Conservation (phyloP, 768 basidiomycete species). For the Lentinula raphanica region DNA sequence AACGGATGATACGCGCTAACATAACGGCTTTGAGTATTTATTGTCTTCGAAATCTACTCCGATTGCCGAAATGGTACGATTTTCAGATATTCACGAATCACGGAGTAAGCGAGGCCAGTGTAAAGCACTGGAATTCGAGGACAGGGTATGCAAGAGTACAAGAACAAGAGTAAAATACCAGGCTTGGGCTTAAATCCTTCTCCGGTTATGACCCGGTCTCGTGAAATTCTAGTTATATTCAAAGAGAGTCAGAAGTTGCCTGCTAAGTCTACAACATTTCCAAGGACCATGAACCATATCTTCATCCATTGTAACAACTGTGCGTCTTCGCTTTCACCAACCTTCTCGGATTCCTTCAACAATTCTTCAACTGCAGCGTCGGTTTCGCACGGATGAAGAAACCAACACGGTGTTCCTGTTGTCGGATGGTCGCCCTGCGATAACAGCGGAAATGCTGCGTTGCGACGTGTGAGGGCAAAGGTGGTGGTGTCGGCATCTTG, state of each 20-base stretch:
- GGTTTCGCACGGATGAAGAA: conserved; percentile 84
- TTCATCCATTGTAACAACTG: conserved; percentile 50
- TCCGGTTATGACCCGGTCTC: not conserved
- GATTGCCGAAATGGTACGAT: conserved; percentile 32
- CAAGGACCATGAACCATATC: conserved; percentile 74
- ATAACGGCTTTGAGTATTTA: conserved; percentile 36
- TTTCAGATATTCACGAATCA: too few species aligned
- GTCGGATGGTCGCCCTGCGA: conserved; percentile 87
- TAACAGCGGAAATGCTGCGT: conserved; percentile 64
- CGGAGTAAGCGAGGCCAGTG: too few species aligned
- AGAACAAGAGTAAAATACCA: not conserved
- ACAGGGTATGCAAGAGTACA: not conserved
- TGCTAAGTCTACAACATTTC: conserved; percentile 55
- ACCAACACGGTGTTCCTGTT: conserved; percentile 73
- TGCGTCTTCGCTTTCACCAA: conserved; percentile 25
- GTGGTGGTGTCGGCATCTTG: conserved; percentile 39
- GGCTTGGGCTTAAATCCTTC: conserved; percentile 4
- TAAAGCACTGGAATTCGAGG: not conserved
- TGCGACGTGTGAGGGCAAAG: conserved; percentile 49
- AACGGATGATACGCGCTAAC: conserved; percentile 35
- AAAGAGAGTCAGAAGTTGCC: conserved; percentile 14
- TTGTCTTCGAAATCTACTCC: conserved; percentile 9
- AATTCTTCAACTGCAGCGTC: conserved; percentile 63
- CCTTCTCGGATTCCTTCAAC: conserved; percentile 38
- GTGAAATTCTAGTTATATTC: not conserved